Evolutionary conservation across 2,329 filamentous ascomycete genomes (phyloP).

Genomic region (Beauveria bassiana): DNA sequence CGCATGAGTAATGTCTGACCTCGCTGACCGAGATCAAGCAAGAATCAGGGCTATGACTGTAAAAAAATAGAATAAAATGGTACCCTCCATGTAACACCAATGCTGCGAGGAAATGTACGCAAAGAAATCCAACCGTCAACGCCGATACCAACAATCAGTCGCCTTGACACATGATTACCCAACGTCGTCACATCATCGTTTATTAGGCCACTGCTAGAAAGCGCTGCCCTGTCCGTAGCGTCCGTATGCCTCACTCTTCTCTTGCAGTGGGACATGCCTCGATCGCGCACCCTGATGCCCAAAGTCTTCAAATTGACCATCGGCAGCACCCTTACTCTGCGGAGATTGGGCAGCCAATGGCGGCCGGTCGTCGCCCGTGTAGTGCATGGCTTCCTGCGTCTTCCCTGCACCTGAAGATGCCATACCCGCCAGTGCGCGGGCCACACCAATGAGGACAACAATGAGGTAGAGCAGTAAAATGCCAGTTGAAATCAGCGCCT

Average conservation of each 20-base stretch:
- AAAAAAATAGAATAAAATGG: background rate
- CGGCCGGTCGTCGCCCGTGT: conserved; percentile 23
- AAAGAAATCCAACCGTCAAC: background rate
- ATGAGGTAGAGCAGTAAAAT: conserved; percentile 72
- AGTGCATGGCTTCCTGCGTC: conserved; percentile 46
- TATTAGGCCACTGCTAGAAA: background rate
- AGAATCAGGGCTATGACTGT: background rate
- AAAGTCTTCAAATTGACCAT: conserved; percentile 14
- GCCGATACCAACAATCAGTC: background rate
- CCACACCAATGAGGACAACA: conserved; percentile 65
- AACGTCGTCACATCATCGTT: background rate
- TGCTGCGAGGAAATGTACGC: background rate
- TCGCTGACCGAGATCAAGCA: background rate
- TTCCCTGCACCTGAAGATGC: conserved; percentile 46
- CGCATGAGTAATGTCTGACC: background rate
- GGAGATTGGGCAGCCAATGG: conserved; percentile 20
- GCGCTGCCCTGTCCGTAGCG: conserved; percentile 21
- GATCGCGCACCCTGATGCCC: conserved; percentile 23
- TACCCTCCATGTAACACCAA: background rate
- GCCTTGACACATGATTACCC: background rate
- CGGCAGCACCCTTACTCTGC: conserved; percentile 16
- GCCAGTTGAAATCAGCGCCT: conserved; percentile 70
- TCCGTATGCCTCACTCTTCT: conserved; percentile 29
- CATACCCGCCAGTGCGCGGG: conserved; percentile 57
- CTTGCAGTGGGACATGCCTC: conserved; percentile 22